phyloP scores from a whole-genome alignment of 176 grass and related monocot species.

The Bolboschoenus planiculmis region DNA sequence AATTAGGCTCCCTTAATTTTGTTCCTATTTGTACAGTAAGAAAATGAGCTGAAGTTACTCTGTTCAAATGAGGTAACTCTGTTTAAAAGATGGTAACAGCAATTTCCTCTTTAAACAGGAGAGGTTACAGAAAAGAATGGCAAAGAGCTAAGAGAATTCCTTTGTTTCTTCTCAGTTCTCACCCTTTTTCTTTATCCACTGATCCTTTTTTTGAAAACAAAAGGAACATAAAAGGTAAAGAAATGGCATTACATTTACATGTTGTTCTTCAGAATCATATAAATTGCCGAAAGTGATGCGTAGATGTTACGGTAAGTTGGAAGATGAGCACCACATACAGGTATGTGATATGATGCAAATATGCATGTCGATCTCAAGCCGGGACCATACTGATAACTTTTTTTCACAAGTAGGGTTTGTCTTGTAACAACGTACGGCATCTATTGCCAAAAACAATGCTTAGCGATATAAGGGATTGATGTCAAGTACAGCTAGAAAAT shows the following conservation, averaged over 20 bases:
- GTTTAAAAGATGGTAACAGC: too few species aligned
- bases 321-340: neutral
- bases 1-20: neutral
- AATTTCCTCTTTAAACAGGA: too few species aligned
- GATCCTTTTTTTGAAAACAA: neutral
- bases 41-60: neutral
- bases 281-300: neutral
- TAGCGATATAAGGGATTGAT: neutral
- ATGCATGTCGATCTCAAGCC: neutral
- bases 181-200: neutral
- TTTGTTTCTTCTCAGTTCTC: too few species aligned
- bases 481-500: neutral
- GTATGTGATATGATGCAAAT: neutral
- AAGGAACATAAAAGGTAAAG: neutral
- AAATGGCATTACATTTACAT: neutral
- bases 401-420: slow-evolving; percentile 5
- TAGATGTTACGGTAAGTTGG: neutral
- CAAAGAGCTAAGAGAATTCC: neutral
- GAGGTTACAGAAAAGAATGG: neutral
- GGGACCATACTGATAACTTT: neutral
- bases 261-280: neutral
- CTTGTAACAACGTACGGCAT: neutral
- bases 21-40: neutral
- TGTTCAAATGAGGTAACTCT: neutral
- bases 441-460: neutral